phyloP scores from a whole-genome alignment of 768 basidiomycete species.

The Lactarius psammicola region DNA sequence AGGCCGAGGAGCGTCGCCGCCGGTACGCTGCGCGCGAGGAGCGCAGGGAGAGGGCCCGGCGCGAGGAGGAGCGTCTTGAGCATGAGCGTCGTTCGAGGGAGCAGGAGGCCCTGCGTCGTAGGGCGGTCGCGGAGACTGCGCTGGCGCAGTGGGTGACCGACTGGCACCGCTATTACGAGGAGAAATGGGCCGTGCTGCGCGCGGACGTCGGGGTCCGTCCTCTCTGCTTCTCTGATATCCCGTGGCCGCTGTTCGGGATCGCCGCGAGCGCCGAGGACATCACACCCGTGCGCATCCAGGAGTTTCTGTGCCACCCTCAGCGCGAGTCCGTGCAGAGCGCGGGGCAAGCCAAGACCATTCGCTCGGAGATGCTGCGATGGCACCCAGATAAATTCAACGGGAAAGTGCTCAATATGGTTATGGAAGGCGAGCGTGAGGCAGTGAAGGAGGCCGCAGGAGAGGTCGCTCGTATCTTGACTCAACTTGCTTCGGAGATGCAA shows the following conservation, averaged over 20 bases:
- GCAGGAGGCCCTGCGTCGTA: neutral
- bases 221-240: constrained; percentile 38
- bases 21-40: neutral
- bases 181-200: constrained; percentile 24
- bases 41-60: constrained; percentile 1
- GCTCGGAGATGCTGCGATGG: constrained; percentile 50
- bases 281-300: constrained; percentile 36
- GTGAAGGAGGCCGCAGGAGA: constrained; percentile 41
- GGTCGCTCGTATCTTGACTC: constrained; percentile 44
- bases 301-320: constrained; percentile 43
- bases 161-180: constrained; percentile 23
- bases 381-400: constrained; percentile 55
- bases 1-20: constrained; percentile 3
- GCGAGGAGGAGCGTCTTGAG: neutral
- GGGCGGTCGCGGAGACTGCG: constrained; percentile 2
- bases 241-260: constrained; percentile 44
- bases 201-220: neutral
- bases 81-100: neutral
- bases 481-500: constrained; percentile 30
- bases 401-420: constrained; percentile 39
- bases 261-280: constrained; percentile 36
- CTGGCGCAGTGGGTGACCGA: neutral
- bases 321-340: constrained; percentile 36
- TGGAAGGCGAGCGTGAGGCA: constrained; percentile 34
- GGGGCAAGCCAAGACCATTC: constrained; percentile 39